Percentiles rank a stretch among this genome's conserved stretches.
These are phyloP conservation scores for Fusarium annulatum DNA, from an alignment of 2,329 filamentous ascomycete species.

Conservation along the genomic window DNA sequence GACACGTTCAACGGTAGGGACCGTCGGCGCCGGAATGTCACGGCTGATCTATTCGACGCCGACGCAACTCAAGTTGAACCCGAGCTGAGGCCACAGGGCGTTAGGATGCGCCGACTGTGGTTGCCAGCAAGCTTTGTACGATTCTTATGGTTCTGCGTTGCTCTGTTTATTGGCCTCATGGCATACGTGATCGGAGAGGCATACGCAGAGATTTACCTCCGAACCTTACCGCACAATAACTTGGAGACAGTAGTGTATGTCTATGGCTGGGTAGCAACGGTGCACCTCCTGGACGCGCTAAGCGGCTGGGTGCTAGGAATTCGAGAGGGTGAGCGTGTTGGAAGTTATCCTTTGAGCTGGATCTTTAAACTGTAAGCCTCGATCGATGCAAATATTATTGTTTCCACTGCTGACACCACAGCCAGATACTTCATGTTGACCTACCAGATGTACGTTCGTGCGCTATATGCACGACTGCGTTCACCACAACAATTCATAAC, in stretches of 20 bases:
- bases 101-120: conserved; percentile 64
- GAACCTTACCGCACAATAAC: conserved; percentile 73
- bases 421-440: conserved; percentile 72
- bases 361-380: conserved; percentile 73
- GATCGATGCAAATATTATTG: neutral
- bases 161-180: conserved; percentile 70
- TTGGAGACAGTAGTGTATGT: conserved; percentile 76
- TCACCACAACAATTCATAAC: conserved; percentile 73
- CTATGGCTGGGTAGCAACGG: conserved; percentile 75
- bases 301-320: conserved; percentile 76
- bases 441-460: conserved; percentile 77
- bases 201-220: conserved; percentile 75
- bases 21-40: conserved; percentile 53
- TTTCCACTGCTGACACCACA: conserved; percentile 20
- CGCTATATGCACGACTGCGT: conserved; percentile 74
- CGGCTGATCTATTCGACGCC: conserved; percentile 53
- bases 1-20: conserved; percentile 59
- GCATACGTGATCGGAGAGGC: conserved; percentile 76
- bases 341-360: conserved; percentile 77
- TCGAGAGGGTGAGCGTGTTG: conserved; percentile 73
- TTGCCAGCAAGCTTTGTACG: conserved; percentile 74
- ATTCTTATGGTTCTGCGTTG: conserved; percentile 76
- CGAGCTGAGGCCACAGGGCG: conserved; percentile 45
- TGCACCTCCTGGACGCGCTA: conserved; percentile 71
- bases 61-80: conserved; percentile 46